phyloP scores from a whole-genome alignment of 768 basidiomycete species.

The Leccinum uliginosum region DNA sequence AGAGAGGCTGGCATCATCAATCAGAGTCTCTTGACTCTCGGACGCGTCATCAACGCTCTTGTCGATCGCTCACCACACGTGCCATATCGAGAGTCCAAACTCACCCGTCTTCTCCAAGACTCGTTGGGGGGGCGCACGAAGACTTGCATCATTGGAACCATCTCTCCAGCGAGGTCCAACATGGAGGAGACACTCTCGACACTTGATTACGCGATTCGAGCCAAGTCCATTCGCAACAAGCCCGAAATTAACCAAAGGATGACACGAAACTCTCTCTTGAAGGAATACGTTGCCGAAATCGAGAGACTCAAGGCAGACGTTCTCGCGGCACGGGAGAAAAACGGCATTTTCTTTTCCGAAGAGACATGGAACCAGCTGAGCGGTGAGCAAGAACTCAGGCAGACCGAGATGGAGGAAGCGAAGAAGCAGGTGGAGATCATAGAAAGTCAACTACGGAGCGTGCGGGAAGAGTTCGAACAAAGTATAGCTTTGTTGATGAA shows the following conservation, averaged over 20 bases:
- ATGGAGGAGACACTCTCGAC: slow-evolving; percentile 98
- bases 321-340: slow-evolving; percentile 89
- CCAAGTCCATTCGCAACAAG: slow-evolving; percentile 92
- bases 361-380: slow-evolving; percentile 86
- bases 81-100: slow-evolving; percentile 96
- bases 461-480: slow-evolving; percentile 90
- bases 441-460: slow-evolving; percentile 74
- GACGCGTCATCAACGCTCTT: slow-evolving; percentile 92
- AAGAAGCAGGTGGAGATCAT: slow-evolving; percentile 77
- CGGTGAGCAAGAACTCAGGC: slow-evolving; percentile 68
- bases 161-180: slow-evolving; percentile 90
- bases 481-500: slow-evolving; percentile 73
- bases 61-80: slow-evolving; percentile 91
- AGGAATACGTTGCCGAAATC: slow-evolving; percentile 92
- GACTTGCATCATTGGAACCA: slow-evolving; percentile 95
- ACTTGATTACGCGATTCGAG: slow-evolving; percentile 92
- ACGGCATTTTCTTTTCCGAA: slow-evolving; percentile 90
- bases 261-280: slow-evolving; percentile 86
- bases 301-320: slow-evolving; percentile 89
- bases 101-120: slow-evolving; percentile 96
- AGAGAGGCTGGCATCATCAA: slow-evolving; percentile 99
- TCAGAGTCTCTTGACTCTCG: slow-evolving; percentile 93
- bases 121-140: slow-evolving; percentile 97
- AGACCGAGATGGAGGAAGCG: slow-evolving; percentile 78
- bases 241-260: slow-evolving; percentile 95